Conservation (phyloP, 495 filamentous ascomycete genomes). For the Chaetomium tenue region DNA sequence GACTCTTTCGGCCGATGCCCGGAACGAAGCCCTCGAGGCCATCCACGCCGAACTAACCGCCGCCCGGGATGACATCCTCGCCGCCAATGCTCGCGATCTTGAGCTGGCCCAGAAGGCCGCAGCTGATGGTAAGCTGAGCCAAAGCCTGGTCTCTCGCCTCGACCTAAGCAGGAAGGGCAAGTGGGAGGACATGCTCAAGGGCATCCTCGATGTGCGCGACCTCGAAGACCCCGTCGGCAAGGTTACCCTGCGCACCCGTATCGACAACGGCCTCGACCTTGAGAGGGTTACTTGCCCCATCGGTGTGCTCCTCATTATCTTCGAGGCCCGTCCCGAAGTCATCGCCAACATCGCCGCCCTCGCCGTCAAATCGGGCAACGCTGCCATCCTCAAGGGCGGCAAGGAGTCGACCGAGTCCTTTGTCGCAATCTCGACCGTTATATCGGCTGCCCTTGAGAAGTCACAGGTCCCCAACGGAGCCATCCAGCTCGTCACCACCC, state of each 20-base stretch:
- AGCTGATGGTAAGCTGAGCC: slow-evolving; percentile 68
- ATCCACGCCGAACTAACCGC: slow-evolving; percentile 69
- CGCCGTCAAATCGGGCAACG: slow-evolving; percentile 95
- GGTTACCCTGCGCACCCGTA: slow-evolving; percentile 72
- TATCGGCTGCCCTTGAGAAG: slow-evolving; percentile 71
- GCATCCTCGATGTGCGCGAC: slow-evolving; percentile 83
- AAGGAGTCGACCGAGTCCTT: slow-evolving; percentile 96
- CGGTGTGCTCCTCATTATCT: slow-evolving; percentile 93
- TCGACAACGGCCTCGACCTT: slow-evolving; percentile 85
- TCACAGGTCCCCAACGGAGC: slow-evolving; percentile 81
- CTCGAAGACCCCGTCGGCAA: slow-evolving; percentile 91
- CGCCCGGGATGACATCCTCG: slow-evolving; percentile 71
- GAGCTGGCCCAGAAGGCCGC: slow-evolving; percentile 68
- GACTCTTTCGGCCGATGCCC: slow-evolving; percentile 59
- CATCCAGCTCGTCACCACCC: slow-evolving; percentile 88
- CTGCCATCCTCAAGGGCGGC: slow-evolving; percentile 94
- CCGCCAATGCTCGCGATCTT: slow-evolving; percentile 82
- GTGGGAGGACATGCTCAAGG: slow-evolving; percentile 96
- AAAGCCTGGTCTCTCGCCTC: slow-evolving; percentile 85
- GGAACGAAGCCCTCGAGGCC: slow-evolving; percentile 80
- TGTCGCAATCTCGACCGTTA: slow-evolving; percentile 77
- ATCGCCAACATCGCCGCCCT: slow-evolving; percentile 99
- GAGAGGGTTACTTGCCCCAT: slow-evolving; percentile 91
- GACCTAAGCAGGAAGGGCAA: slow-evolving; percentile 84
- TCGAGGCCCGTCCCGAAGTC: slow-evolving; percentile 95